Evolutionary conservation across 2,329 filamentous ascomycete genomes (phyloP).

Genomic region (Verticillium dahliae): DNA sequence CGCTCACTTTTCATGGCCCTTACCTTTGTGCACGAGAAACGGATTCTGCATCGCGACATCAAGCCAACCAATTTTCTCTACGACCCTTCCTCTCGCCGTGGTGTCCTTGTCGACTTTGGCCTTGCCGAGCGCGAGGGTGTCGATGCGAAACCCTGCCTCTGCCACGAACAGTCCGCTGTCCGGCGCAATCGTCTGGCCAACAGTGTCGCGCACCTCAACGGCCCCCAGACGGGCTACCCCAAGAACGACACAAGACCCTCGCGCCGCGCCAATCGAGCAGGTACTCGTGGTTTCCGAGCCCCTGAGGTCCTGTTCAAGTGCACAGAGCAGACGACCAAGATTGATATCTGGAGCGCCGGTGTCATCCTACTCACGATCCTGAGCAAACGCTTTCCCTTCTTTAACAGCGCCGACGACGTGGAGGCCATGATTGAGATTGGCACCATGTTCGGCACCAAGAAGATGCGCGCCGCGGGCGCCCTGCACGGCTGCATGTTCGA

Average conservation of each 20-base stretch:
- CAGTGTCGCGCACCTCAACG: constrained; percentile 50
- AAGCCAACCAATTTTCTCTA: constrained; percentile 98
- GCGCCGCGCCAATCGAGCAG: constrained; percentile 85
- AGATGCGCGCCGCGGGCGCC: constrained; percentile 76
- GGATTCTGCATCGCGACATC: constrained; percentile 90
- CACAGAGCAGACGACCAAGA: constrained; percentile 85
- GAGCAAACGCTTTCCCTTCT: constrained; percentile 90
- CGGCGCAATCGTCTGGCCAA: constrained; percentile 54
- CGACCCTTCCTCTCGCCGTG: constrained; percentile 70
- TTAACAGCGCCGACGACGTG: constrained; percentile 97
- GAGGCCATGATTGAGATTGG: constrained; percentile 97
- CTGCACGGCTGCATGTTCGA: constrained; percentile 90
- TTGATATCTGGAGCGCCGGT: constrained; percentile 95
- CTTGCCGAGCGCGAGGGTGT: constrained; percentile 78
- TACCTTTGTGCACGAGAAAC: constrained; percentile 71
- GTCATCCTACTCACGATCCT: constrained; percentile 97
- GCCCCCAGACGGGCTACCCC: constrained; percentile 64
- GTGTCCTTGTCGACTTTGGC: constrained; percentile 98
- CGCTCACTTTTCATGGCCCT: constrained; percentile 82
- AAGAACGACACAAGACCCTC: constrained; percentile 86
- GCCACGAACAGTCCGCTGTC: constrained; percentile 57
- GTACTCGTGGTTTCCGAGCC: constrained; percentile 90
- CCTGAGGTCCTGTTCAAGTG: constrained; percentile 97
- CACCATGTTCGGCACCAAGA: constrained; percentile 80
- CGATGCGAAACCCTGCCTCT: constrained; percentile 76